Conservation (phyloP, 1,284 basidiomycete genomes). For the Ceratobasidium sp. region DNA sequence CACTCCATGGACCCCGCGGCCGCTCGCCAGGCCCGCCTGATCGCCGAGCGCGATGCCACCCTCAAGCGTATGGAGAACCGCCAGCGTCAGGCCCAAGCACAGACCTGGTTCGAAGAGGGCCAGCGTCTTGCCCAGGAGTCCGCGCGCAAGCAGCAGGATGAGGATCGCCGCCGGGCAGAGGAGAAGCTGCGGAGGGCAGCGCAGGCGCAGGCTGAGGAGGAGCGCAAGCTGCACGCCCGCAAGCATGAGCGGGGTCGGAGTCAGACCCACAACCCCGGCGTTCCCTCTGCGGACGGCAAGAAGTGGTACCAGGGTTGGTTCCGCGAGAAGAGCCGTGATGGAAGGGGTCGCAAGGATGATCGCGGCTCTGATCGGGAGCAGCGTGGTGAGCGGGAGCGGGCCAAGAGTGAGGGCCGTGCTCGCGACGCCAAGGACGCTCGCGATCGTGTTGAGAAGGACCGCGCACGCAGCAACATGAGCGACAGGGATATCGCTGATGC, state of each 20-base stretch:
- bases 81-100: slow-evolving; percentile 35
- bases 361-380: slow-evolving; percentile 36
- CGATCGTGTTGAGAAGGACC: slow-evolving; percentile 39
- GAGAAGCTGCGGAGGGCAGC: slow-evolving; percentile 27
- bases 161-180: slow-evolving; percentile 3
- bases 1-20: slow-evolving; percentile 2
- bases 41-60: slow-evolving; percentile 38
- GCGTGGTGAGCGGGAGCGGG: slow-evolving; percentile 21
- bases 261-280: slow-evolving; percentile 32
- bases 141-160: slow-evolving; percentile 27
- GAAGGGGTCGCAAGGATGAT: slow-evolving; percentile 25
- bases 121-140: slow-evolving; percentile 29
- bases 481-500: background rate
- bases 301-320: slow-evolving; percentile 41
- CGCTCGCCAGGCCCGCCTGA: slow-evolving; percentile 34
- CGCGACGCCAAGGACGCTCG: slow-evolving; percentile 35
- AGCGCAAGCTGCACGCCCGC: slow-evolving; percentile 29
- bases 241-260: slow-evolving; percentile 32
- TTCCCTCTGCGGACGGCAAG: slow-evolving; percentile 6
- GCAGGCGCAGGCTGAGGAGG: slow-evolving; percentile 23
- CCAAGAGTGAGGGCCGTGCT: slow-evolving; percentile 37
- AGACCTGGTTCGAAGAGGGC: slow-evolving; percentile 43
- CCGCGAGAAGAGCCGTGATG: slow-evolving; percentile 42
- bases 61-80: slow-evolving; percentile 38
- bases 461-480: slow-evolving; percentile 7